Conservation (phyloP, 139 green algal species). For the Mesotaenium endlicherianum region DNA sequence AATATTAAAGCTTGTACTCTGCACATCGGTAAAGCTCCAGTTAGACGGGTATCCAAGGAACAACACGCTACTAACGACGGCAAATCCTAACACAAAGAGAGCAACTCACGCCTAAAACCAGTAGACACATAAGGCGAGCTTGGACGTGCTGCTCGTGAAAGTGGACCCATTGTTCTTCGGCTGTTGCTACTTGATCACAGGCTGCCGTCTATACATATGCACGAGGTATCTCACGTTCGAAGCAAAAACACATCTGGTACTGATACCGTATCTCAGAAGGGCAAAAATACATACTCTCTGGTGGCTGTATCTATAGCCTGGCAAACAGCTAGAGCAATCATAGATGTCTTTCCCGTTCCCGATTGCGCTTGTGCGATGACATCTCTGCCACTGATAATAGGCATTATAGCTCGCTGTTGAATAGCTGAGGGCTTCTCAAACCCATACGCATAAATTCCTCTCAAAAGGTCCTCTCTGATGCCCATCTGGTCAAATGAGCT, state of each 20-base stretch:
- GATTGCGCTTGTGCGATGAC: constrained; percentile 95
- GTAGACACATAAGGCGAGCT: no score
- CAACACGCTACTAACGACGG: constrained; percentile 19
- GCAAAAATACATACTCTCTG: constrained; percentile 61
- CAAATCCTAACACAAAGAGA: constrained; percentile 21
- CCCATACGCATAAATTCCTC: constrained; percentile 91
- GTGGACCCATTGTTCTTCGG: no score
- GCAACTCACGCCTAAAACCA: no score
- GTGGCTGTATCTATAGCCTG: constrained; percentile 81
- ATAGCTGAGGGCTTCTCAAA: constrained; percentile 98
- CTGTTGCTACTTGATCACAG: no score
- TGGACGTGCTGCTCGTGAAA: no score
- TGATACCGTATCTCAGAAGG: not conserved
- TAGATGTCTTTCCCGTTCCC: constrained; percentile 95
- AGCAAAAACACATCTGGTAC: not conserved
- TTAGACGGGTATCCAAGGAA: no score
- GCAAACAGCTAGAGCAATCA: constrained; percentile 87
- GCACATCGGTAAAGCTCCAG: not conserved
- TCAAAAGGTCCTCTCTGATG: constrained; percentile 87
- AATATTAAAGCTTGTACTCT: constrained; percentile 84
- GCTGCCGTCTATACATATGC: no score
- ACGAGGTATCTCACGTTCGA: no score
- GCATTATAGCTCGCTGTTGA: constrained; percentile 92
- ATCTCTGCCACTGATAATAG: constrained; percentile 87
- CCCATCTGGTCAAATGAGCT: constrained; percentile 89